Conservation (phyloP, 129 eudicot genomes). For the Flaveria sonorensis region DNA sequence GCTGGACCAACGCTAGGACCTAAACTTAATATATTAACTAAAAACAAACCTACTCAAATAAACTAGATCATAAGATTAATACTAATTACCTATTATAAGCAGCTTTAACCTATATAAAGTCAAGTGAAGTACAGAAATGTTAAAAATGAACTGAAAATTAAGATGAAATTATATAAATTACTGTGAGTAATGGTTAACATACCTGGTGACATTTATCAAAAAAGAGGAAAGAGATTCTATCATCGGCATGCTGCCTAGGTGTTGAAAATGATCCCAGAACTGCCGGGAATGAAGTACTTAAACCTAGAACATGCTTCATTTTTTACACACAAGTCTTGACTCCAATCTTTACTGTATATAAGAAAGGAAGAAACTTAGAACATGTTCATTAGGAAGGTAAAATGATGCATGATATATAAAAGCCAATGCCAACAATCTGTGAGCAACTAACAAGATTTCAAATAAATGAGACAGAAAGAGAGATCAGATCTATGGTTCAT, state of each 20-base stretch:
- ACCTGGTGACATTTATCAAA: conserved; percentile 21
- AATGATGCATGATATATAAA: neutral
- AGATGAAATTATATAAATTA: neutral
- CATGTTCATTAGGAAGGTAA: neutral
- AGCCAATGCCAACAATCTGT: neutral
- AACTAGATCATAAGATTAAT: neutral
- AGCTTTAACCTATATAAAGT: neutral
- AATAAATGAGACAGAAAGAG: neutral
- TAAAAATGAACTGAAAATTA: neutral
- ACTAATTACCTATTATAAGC: neutral
- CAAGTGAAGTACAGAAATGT: neutral
- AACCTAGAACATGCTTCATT: conserved; percentile 29
- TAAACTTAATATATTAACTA: neutral
- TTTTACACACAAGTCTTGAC: neutral
- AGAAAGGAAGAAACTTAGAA: neutral
- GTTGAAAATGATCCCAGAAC: conserved; percentile 25
- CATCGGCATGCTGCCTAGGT: conserved; percentile 6
- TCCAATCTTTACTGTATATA: conserved; percentile 9
- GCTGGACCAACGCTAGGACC: neutral
- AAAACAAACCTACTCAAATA: neutral
- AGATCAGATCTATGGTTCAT: neutral
- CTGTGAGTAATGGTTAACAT: neutral
- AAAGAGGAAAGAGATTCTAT: conserved; percentile 29
- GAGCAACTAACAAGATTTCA: neutral
- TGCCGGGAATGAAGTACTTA: conserved; percentile 22